Conservation (phyloP, 805 yeast genomes). For the Hagleromyces aurorensis region DNA sequence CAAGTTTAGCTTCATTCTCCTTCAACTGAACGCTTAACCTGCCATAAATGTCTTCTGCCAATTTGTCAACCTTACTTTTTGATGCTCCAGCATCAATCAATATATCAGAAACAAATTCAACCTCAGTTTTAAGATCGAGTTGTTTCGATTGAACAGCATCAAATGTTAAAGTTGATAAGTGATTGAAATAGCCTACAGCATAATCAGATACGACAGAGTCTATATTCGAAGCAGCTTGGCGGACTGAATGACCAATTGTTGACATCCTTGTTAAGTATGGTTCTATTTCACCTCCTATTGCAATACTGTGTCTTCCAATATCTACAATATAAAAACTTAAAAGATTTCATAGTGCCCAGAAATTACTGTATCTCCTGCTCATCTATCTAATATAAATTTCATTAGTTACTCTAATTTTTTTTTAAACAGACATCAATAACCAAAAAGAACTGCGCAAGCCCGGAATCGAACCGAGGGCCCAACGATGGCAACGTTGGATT, state of each 20-base stretch:
- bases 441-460: slow-evolving; percentile 22
- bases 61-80: slow-evolving; percentile 40
- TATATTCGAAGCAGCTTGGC: slow-evolving; percentile 78
- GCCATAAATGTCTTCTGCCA: slow-evolving; percentile 41
- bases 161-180: slow-evolving; percentile 66
- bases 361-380: not conserved
- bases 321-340: too few relatives aligned
- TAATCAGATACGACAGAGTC: slow-evolving; percentile 84
- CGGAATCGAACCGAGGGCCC: slow-evolving; percentile 30
- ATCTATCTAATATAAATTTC: too few relatives aligned
- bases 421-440: too few relatives aligned
- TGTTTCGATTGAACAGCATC: slow-evolving; percentile 77
- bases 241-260: slow-evolving; percentile 47
- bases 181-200: slow-evolving; percentile 84
- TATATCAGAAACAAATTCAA: slow-evolving; percentile 56
- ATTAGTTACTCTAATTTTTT: too few relatives aligned
- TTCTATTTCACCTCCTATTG: not conserved
- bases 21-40: slow-evolving; percentile 45
- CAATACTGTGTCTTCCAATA: not conserved
- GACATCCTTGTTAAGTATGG: slow-evolving; percentile 23
- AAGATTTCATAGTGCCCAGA: not conserved
- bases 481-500: slow-evolving; percentile 29
- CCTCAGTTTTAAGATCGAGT: slow-evolving; percentile 58
- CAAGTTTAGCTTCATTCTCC: slow-evolving; percentile 65
- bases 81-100: slow-evolving; percentile 81